Base-by-base conservation (phyloP, 2,329 filamentous ascomycete species). In the Colletotrichum filicis region DNA sequence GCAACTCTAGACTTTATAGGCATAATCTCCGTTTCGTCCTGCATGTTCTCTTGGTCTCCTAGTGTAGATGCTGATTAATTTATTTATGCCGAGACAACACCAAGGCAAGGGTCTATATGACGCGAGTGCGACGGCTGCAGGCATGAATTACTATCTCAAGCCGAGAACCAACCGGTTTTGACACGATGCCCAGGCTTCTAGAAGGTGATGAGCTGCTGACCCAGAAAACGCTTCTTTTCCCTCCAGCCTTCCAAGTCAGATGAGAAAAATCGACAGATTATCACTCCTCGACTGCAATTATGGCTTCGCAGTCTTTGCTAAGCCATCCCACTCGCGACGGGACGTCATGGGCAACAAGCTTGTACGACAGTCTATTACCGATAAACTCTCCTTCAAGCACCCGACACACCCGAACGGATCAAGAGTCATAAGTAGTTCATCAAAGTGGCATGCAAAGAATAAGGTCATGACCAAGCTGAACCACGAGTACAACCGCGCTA, bases 401-500 rank as follows among this genome's bases (percentile, higher is more conserved):
- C 49, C 19, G 4, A 35, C n/a, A 22, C 37, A 53, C 42, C n/a
- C 24, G 19, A 14, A 22, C 16, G 26, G 26, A 49, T 35, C 4
- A 22, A 35, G 28, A 24, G 60, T 28, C 60, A 35, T n/a, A 12
- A 16, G 7, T 4, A 24, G 19, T 57, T 30, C 53, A 55, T 53
- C 14, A 6, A 24, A 30, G 14, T 3, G 19, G 7, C 42, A 56
- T 35, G 22, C 12, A 37, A 52, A 60, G 59, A 49, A 11, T n/a
- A 19, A 59, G 60, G 26, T 37, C 42, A 28, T 30, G 9, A 12
- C 70, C 66, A 42, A 70, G 55, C 26, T 37, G 66, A 46, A 46
- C 32, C 12, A 35, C 12, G n/a, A 52, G 70, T 65, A n/a, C 32
- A 11, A 70, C 66, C 22, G 24, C 70, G 35, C 70, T 32, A 70